Base-by-base conservation (phyloP, 805 yeast species). In the Candida pseudofarinosa region DNA sequence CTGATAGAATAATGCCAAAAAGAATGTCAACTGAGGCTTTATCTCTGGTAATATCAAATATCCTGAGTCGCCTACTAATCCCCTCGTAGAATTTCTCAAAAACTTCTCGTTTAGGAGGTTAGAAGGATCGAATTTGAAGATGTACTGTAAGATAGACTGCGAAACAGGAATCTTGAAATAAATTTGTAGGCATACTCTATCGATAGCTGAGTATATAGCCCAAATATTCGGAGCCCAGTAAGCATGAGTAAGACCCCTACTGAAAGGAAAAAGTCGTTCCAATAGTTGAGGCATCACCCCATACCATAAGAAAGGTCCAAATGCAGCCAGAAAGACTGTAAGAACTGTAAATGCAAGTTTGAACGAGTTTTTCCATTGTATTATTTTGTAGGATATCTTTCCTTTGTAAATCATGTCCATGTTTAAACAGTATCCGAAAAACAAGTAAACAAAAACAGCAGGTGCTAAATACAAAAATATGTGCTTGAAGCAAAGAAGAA, bases 201-300 rank as follows among this genome's bases (percentile, higher is more conserved):
- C 99, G 12, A 74, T 46, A 50, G 87, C 84, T 1, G 97, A 86
- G 63, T 93, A 93, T 7, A 91, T 53, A 0, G 99, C 97, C 99
- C 99, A 93, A 37, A 89, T 70, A 56, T 93, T 93, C 13, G 99
- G 98, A 1, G 99, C 98, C 98, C 99, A 93, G 65, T 93, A 93
- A 0, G 98, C 97, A 64, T 93, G 99, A 3, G 97, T 93, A 31
- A 93, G 72, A 1, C 98, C 98, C 59, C 98, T 74, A 39, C 95
- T 84, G 59, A 91, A 91, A 4, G 99, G 99, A 65, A 93, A 93
- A 26, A 93, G 65, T 37, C 99, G 73, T 4, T 67, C 57, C 6
- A 88, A 38, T 14, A 93, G 63, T 47, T 87, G 79, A 0, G 85
- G 83, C 38, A 85, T 54, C 28, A 81, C 85, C 1, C 73, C 71